Evolutionary conservation across 805 yeast genomes (phyloP).

Genomic region (Hanseniaspora vineae): DNA sequence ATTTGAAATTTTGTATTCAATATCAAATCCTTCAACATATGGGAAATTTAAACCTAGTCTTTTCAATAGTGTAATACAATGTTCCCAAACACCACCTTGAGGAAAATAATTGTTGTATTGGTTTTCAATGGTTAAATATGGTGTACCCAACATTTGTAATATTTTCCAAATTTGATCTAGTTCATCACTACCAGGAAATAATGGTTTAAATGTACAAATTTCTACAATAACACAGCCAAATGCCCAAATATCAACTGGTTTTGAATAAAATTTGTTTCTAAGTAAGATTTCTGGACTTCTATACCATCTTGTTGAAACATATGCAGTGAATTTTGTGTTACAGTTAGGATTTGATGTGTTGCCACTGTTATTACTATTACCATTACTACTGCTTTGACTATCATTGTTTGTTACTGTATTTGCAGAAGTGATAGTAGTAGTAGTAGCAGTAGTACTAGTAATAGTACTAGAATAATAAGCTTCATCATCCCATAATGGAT

Average conservation of each 20-base stretch:
- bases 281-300: slow-evolving; percentile 70
- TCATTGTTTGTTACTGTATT: too few relatives aligned
- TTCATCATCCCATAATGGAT: too few relatives aligned
- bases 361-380: background rate
- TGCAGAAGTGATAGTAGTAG: too few relatives aligned
- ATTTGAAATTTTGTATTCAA: slow-evolving; percentile 32
- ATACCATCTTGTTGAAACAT: slow-evolving; percentile 79
- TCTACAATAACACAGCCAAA: slow-evolving; percentile 72
- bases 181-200: slow-evolving; percentile 75
- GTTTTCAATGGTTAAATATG: slow-evolving; percentile 26
- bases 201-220: slow-evolving; percentile 56
- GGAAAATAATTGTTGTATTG: slow-evolving; percentile 24
- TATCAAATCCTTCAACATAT: slow-evolving; percentile 33
- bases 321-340: slow-evolving; percentile 46
- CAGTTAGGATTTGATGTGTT: too few relatives aligned
- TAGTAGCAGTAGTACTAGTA: too few relatives aligned
- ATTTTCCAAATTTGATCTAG: slow-evolving; percentile 67
- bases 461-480: too few relatives aligned
- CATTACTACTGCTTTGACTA: too few relatives aligned
- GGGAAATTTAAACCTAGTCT: slow-evolving; percentile 49
- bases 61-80: slow-evolving; percentile 39
- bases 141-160: slow-evolving; percentile 61
- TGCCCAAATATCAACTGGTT: slow-evolving; percentile 76
- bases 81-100: slow-evolving; percentile 65
- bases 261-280: slow-evolving; percentile 47